Evolutionary conservation across 768 basidiomycete genomes (phyloP), one percentile per base, ranked within the genome.

Genomic region (Trametes cinnabarina): DNA sequence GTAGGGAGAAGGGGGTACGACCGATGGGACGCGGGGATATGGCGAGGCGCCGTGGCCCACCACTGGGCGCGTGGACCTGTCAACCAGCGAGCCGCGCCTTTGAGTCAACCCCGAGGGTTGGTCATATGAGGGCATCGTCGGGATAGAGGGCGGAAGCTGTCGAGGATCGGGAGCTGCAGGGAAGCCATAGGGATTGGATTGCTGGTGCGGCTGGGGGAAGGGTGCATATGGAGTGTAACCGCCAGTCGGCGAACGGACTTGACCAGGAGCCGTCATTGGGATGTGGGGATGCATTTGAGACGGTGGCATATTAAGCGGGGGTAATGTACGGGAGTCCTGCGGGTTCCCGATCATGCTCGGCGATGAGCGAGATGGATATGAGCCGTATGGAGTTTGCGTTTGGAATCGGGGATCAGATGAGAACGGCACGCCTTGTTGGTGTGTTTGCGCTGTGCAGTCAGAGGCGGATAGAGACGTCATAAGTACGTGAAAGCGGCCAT

Each of bases 211-310:
- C 15, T 73, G 60, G 15, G 79, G 72, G 66, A 83, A 85, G 43
- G 74, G 70, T 12, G 77, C 70, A 69, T 85, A 88, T 57, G 77
- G 55, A 22, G 84, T 79, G 70, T 87, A 89, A 22, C 81, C 79
- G 32, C 84, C 81, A 15, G 84, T 80, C 9, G 87, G 84, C 12
- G 86, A 85, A 62, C 86, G 84, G 68, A 87, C 81, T 65, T 65
- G 61, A 23, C 61, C 42, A 22, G 55, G 57, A n/a, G 54, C 42
- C 17, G 58, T 30, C 69, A 68, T 70, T 10, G 63, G 20, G 44
- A 62, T 55, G 23, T 62, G 49, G 28, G 66, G 59, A 20, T 57
- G 61, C 57, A 51, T 61, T 46, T 65, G 66, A 19, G 55, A 60
- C 46, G 61, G 62, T 20, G 55, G 65, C 34, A 55, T 51, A 57